These are phyloP conservation scores for Tricholoma saponaceum DNA, from an alignment of 768 basidiomycete genomes.

Conservation along the genomic window DNA sequence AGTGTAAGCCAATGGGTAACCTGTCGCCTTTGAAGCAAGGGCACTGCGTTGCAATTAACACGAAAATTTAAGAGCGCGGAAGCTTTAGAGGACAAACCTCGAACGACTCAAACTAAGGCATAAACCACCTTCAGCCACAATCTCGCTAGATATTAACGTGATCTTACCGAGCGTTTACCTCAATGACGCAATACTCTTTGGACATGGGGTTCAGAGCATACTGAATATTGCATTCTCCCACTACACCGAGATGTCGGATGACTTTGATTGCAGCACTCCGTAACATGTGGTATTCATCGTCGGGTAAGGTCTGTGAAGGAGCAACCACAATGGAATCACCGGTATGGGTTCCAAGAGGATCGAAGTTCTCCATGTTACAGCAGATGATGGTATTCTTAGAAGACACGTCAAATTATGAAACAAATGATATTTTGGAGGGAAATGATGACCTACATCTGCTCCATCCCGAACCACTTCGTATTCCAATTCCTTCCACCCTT, in stretches of 20 bases:
- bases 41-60: constrained; percentile 47
- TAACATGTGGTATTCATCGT: constrained; percentile 99
- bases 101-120: constrained; percentile 67
- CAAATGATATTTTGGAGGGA: constrained; percentile 1
- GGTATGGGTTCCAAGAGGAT: constrained; percentile 97
- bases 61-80: neutral
- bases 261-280: constrained; percentile 97
- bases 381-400: constrained; percentile 95
- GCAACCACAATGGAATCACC: constrained; percentile 99
- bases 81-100: constrained; percentile 37
- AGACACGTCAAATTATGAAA: constrained; percentile 9
- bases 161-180: constrained; percentile 87
- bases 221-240: constrained; percentile 97
- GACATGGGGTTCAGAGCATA: constrained; percentile 94
- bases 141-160: constrained; percentile 1
- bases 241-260: constrained; percentile 84
- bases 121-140: neutral
- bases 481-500: constrained; percentile 99
- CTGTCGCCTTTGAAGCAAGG: constrained; percentile 97
- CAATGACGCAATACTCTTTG: constrained; percentile 96
- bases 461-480: constrained; percentile 98
- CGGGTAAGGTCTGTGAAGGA: constrained; percentile 95
- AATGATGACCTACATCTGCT: constrained; percentile 71
- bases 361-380: constrained; percentile 99
- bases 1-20: constrained; percentile 98